Base-by-base conservation (phyloP, 768 basidiomycete species). In the Dictyophora rubrovolvata region DNA sequence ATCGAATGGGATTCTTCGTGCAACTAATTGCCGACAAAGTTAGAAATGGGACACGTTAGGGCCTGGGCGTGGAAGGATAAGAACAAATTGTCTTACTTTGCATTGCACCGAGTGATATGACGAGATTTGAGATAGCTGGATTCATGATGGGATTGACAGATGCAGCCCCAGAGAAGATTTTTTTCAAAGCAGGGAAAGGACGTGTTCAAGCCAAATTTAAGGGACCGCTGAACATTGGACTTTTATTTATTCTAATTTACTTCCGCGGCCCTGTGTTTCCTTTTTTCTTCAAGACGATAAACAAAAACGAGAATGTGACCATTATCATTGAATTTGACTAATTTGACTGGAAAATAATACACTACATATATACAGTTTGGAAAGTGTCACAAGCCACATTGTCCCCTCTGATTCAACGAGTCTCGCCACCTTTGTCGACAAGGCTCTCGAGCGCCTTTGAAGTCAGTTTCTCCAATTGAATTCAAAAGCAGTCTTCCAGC, bases 101-200 rank as follows among this genome's bases (percentile, higher is more conserved):
- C 94, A 96, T 94, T 63, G 86, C 91, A 54, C 84, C 91, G 63
- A 98, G 87, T 55, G 93, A 95, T 67, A 97, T 81, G 65, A 87
- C 79, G 60, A 98, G 77, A 73, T 90, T 95, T 66, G 86, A 80
- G 33, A 92, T 74, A 53, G 83, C 84, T 35, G 86, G 71, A 76
- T 84, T 88, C 85, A 88, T 89, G 66, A 67, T 79, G 63, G 63
- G 28, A 62, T 54, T 21, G 17, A 33, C 36, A 1, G 35, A 34
- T 34, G 59, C 53, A 42, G 52, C n/a, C 36, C 53, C 7, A 46
- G 47, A 55, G 46, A 34, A 48, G 54, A 35, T n/a, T 28, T 28
- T 28, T 33, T 22, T 22, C 6, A 14, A 33, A 51, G 50, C 48
- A 48, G 7, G n/a, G 8, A 9, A 9, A 9, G 48, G 48, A 48